These are phyloP conservation scores for Myxozyma geophila DNA, from an alignment of 805 yeast genomes.

Conservation along the genomic window DNA sequence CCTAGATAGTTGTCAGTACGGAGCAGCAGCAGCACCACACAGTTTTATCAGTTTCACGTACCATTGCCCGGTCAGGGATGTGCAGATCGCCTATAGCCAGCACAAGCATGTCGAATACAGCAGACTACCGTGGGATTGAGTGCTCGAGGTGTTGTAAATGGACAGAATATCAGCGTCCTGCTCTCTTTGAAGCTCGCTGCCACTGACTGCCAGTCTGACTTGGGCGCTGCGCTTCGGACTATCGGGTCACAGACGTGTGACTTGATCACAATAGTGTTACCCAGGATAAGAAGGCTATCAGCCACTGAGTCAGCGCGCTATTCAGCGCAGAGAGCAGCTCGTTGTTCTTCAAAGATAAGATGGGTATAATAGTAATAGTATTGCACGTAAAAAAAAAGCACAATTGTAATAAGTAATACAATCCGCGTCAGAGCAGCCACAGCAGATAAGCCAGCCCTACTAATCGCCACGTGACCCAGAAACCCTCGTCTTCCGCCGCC, in stretches of 20 bases:
- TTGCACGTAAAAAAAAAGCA: too few species aligned
- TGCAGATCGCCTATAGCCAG: conserved; percentile 88
- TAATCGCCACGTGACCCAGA: background rate
- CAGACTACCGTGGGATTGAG: background rate
- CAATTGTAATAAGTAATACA: too few species aligned
- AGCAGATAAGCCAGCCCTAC: background rate
- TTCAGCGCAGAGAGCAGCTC: background rate
- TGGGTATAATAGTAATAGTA: background rate
- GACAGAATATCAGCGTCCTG: background rate
- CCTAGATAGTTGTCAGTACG: conserved; percentile 43
- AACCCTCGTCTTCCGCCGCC: conserved; percentile 6
- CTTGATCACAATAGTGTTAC: background rate
- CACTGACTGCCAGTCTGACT: background rate
- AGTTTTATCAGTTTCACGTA: too few species aligned
- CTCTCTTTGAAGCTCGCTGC: background rate
- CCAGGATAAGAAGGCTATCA: conserved; percentile 2
- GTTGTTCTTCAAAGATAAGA: background rate
- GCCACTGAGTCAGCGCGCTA: background rate
- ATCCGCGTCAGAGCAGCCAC: background rate
- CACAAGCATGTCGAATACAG: conserved; percentile 57
- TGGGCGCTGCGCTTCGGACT: background rate
- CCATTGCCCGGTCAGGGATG: conserved; percentile 84
- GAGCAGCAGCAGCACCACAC: background rate
- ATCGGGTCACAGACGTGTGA: conserved; percentile 4
- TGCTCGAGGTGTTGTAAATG: background rate